phyloP scores from a whole-genome alignment of 805 yeast genomes.

The Candida koratica region DNA sequence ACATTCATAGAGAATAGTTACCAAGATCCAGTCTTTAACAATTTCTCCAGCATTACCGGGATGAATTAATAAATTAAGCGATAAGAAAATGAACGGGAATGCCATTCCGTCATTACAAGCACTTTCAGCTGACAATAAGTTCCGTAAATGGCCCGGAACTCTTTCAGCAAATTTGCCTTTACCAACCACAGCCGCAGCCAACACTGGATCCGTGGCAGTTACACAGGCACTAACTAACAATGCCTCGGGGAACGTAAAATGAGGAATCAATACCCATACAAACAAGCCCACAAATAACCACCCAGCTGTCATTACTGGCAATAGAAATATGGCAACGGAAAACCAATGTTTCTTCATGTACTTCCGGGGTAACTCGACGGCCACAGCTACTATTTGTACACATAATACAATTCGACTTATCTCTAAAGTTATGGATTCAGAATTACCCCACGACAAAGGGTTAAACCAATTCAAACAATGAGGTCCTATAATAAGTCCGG shows the following conservation, averaged over 20 bases:
- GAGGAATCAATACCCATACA: conserved; percentile 73
- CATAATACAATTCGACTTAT: conserved; percentile 77
- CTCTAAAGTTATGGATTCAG: conserved; percentile 79
- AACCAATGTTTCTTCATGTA: conserved; percentile 83
- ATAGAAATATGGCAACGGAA: conserved; percentile 66
- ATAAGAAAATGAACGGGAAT: conserved; percentile 76
- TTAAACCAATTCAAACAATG: conserved; percentile 79
- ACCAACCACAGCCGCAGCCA: conserved; percentile 94
- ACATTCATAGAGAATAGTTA: conserved; percentile 80
- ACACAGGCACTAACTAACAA: conserved; percentile 80
- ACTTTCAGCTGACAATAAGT: conserved; percentile 77
- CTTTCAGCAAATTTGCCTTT: conserved; percentile 87
- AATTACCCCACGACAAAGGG: conserved; percentile 81
- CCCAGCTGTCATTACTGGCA: conserved; percentile 88
- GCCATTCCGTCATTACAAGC: conserved; percentile 97
- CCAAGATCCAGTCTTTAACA: conserved; percentile 73
- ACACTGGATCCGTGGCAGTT: conserved; percentile 92
- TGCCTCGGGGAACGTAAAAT: conserved; percentile 65
- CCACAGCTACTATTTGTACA: conserved; percentile 89
- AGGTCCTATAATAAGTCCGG: conserved; percentile 87
- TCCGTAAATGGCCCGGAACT: conserved; percentile 89
- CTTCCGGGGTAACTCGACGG: conserved; percentile 87
- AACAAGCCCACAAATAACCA: conserved; percentile 82
- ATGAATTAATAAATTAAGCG: conserved; percentile 64
- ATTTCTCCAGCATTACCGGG: conserved; percentile 63